phyloP scores from a whole-genome alignment of 768 basidiomycete species.

The Agrocybe praecox region DNA sequence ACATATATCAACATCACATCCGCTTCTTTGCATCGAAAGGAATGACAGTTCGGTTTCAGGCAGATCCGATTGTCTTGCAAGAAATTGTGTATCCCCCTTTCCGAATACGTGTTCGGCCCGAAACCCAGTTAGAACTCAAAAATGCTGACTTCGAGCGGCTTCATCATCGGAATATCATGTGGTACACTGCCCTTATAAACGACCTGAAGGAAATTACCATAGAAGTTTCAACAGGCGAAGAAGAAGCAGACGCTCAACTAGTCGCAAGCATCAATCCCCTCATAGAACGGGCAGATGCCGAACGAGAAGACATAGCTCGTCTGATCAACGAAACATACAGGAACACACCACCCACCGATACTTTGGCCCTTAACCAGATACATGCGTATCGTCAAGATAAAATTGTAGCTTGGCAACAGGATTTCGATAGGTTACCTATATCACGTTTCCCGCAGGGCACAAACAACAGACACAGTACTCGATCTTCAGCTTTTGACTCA shows the following conservation, averaged over 20 bases:
- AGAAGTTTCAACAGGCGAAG: conserved; percentile 80
- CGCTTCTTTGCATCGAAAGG: conserved; percentile 87
- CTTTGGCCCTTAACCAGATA: conserved; percentile 84
- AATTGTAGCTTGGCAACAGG: conserved; percentile 95
- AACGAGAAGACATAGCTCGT: conserved; percentile 70
- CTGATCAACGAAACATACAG: conserved; percentile 82
- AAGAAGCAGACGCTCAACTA: conserved; percentile 66
- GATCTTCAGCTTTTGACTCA: conserved; percentile 67
- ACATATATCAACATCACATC: conserved; percentile 90
- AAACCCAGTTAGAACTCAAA: conserved; percentile 87
- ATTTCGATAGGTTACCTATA: conserved; percentile 85
- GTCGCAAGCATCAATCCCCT: conserved; percentile 65
- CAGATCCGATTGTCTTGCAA: conserved; percentile 79
- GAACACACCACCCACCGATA: conserved; percentile 81
- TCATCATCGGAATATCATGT: conserved; percentile 67
- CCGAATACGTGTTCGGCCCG: conserved; percentile 81
- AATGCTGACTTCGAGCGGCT: conserved; percentile 87
- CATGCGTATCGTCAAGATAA: conserved; percentile 88
- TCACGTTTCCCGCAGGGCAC: conserved; percentile 51
- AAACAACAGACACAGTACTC: conserved; percentile 51
- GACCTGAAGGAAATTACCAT: conserved; percentile 78
- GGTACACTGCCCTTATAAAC: conserved; percentile 77
- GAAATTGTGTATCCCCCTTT: conserved; percentile 91
- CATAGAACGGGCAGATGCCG: conserved; percentile 72
- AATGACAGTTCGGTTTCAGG: conserved; percentile 87